Conservation (phyloP, 1,284 basidiomycete species). For the Cystobasidiaceae sp. region DNA sequence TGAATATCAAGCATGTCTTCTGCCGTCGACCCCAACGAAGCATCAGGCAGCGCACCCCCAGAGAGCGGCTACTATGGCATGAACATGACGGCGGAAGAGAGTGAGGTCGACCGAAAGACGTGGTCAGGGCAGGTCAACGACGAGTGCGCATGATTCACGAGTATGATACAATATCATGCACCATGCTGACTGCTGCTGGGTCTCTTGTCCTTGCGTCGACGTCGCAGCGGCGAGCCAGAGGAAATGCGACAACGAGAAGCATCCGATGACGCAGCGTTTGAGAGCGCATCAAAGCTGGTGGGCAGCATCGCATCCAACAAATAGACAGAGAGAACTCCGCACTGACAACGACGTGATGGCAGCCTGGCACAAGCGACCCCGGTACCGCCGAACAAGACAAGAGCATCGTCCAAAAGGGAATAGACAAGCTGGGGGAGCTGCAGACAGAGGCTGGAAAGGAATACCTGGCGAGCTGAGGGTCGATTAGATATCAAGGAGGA, state of each 20-base stretch:
- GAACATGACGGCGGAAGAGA: background rate
- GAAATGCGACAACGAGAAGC: slow-evolving; percentile 3
- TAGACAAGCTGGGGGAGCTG: slow-evolving; percentile 8
- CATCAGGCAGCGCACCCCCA: background rate
- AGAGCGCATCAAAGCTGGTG: slow-evolving; percentile 18
- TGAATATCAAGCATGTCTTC: background rate
- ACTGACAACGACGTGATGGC: too few relatives aligned
- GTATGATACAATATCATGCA: background rate
- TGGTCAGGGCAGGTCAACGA: slow-evolving; percentile 8
- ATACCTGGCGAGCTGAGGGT: slow-evolving; percentile 22
- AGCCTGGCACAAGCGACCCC: slow-evolving; percentile 13
- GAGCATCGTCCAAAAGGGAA: slow-evolving; percentile 3
- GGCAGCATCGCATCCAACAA: too few relatives aligned
- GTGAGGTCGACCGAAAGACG: background rate
- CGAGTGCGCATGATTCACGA: background rate
- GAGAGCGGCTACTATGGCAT: slow-evolving; percentile 16
- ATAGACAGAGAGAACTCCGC: too few relatives aligned
- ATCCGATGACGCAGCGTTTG: slow-evolving; percentile 21
- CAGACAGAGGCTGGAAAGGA: slow-evolving; percentile 23
- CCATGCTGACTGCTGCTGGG: background rate
- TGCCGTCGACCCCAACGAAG: background rate
- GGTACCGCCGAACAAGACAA: slow-evolving; percentile 6
- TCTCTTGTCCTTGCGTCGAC: background rate
- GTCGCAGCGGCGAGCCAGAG: slow-evolving; percentile 2
- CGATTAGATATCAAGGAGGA: background rate